phyloP scores from a whole-genome alignment of 352 stramenopile genomes.

The Pythium dissimile region DNA sequence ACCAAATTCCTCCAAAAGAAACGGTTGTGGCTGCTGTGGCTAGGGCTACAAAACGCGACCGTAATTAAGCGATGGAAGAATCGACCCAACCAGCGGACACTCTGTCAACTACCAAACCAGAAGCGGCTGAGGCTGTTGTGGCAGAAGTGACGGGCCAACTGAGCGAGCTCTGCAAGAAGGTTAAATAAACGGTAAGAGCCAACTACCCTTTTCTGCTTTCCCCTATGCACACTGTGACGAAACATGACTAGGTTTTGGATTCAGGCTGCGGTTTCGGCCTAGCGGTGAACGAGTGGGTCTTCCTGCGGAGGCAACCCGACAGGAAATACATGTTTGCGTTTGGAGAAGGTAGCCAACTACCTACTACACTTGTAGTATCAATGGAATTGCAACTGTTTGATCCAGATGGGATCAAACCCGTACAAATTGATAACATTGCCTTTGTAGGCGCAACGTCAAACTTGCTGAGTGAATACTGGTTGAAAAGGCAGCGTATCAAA shows the following conservation, averaged over 20 bases:
- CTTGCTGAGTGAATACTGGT: constrained; percentile 3
- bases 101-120: background rate
- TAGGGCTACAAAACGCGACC: background rate
- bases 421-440: constrained; percentile 1
- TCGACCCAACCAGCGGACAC: background rate
- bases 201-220: background rate
- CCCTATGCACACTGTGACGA: constrained; percentile 1
- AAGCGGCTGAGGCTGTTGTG: background rate
- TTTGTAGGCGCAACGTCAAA: constrained; percentile 2
- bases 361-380: constrained; percentile 6
- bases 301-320: too few relatives aligned
- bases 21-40: background rate
- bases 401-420: constrained; percentile 3
- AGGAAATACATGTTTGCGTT: constrained; percentile 18
- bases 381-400: background rate
- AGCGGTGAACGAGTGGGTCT: too few relatives aligned
- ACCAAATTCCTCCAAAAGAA: background rate
- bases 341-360: background rate
- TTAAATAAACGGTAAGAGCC: constrained; percentile 1
- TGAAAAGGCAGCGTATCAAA: constrained; percentile 2
- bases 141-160: background rate
- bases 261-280: too few relatives aligned
- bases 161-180: background rate
- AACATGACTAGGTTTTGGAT: too few relatives aligned
- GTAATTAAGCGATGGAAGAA: background rate